A percentile compares a stretch with the other conserved stretches of the same genome.
Evolutionary conservation across 2,329 filamentous ascomycete genomes (phyloP).

Genomic region (Stagonosporopsis chrysanthemi): DNA sequence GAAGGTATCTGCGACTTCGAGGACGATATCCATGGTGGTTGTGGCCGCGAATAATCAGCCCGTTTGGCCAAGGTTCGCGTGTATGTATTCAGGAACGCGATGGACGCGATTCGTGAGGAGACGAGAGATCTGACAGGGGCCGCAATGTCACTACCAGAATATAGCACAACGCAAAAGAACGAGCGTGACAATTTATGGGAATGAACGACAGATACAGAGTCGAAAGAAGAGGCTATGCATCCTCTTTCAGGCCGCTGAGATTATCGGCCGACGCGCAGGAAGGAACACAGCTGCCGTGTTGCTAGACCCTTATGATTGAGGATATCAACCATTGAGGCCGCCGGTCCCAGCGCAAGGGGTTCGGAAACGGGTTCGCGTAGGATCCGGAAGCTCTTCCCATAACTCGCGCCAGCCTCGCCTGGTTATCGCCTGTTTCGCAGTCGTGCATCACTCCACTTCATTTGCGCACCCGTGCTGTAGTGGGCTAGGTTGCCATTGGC

Average conservation of each 20-base stretch:
- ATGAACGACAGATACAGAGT: neutral
- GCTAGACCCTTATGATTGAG: neutral
- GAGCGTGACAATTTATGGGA: neutral
- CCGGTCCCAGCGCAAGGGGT: conserved; percentile 1
- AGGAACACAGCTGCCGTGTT: conserved; percentile 1
- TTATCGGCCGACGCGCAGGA: conserved; percentile 4
- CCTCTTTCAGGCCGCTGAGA: conserved; percentile 10
- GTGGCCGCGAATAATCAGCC: conserved; percentile 16
- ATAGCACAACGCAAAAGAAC: conserved; percentile 1
- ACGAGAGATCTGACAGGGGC: conserved; percentile 5
- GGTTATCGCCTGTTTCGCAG: conserved; percentile 5
- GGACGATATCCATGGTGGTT: conserved; percentile 81
- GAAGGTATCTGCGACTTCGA: conserved; percentile 84
- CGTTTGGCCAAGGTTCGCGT: conserved; percentile 14
- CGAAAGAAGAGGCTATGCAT: conserved; percentile 1
- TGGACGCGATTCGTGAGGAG: conserved; percentile 29
- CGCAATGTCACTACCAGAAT: conserved; percentile 2
- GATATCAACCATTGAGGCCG: conserved; percentile 4
- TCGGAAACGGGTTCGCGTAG: conserved; percentile 10
- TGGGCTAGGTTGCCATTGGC: neutral
- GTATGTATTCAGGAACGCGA: conserved; percentile 32
- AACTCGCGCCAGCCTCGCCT: conserved; percentile 11
- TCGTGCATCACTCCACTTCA: conserved; percentile 10
- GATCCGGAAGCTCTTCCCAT: conserved; percentile 22
- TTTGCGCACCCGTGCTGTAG: neutral